A percentile compares a stretch with the other conserved stretches of the same genome.
Evolutionary conservation across 2,329 filamentous ascomycete species (phyloP).

Genomic region (Ophidiomyces ophidiicola): DNA sequence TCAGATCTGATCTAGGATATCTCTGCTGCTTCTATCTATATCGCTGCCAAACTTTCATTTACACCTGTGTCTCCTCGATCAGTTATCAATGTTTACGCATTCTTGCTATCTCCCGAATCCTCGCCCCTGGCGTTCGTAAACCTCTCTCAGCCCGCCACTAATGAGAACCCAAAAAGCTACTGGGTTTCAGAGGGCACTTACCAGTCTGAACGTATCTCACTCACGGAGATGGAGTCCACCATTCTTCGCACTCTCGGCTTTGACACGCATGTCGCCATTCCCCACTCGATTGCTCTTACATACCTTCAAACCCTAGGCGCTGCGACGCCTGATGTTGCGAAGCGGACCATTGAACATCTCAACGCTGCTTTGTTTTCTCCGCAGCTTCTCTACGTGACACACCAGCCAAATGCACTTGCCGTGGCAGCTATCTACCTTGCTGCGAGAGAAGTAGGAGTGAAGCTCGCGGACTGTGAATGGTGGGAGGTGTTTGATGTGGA

Average conservation of each 20-base stretch:
- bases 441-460: conserved; percentile 60
- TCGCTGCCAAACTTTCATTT: conserved; percentile 70
- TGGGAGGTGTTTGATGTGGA: conserved; percentile 98
- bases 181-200: conserved; percentile 65
- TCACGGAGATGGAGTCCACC: conserved; percentile 64
- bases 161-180: conserved; percentile 43
- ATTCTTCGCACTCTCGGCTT: conserved; percentile 68
- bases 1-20: conserved; percentile 46
- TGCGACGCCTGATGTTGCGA: conserved; percentile 46
- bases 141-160: conserved; percentile 19
- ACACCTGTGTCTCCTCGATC: conserved; percentile 65
- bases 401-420: conserved; percentile 75
- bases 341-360: conserved; percentile 61
- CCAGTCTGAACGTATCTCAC: conserved; percentile 47
- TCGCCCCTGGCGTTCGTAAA: conserved; percentile 42
- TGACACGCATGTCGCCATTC: conserved; percentile 71
- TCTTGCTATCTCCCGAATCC: conserved; percentile 52
- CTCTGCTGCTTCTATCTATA: conserved; percentile 69
- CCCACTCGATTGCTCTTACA: conserved; percentile 75
- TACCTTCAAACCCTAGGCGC: conserved; percentile 84
- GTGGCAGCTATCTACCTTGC: conserved; percentile 86
- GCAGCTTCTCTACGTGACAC: conserved; percentile 80
- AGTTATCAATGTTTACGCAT: conserved; percentile 72
- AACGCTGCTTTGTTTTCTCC: conserved; percentile 77
- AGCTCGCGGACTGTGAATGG: conserved; percentile 76